A percentile compares a stretch with the other conserved stretches of the same genome.
Conservation (phyloP, 192 early-diverging fungal species). For the Thamnidium elegans region DNA sequence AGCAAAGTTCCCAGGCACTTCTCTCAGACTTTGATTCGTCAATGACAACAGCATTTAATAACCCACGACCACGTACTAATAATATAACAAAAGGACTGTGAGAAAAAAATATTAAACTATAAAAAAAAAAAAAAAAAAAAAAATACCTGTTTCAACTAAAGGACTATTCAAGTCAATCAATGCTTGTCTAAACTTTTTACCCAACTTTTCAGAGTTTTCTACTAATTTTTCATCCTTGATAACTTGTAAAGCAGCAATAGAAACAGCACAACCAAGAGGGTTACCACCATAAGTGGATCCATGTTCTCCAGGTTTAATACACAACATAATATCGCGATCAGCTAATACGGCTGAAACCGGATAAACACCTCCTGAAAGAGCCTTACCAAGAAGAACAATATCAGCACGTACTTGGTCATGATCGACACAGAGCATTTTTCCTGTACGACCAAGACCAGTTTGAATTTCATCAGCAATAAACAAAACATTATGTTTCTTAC, state of each 20-base stretch:
- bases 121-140: background rate
- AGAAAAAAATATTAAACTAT: background rate
- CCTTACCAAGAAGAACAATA: constrained; percentile 94
- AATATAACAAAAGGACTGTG: constrained; percentile 5
- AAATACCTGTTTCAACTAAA: constrained; percentile 56
- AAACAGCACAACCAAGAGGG: constrained; percentile 90
- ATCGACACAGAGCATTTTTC: constrained; percentile 91
- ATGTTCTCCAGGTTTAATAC: constrained; percentile 89
- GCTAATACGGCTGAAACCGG: constrained; percentile 94
- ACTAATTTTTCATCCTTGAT: constrained; percentile 91
- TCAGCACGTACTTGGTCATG: constrained; percentile 92
- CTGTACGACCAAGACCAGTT: constrained; percentile 92
- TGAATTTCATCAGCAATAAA: constrained; percentile 99
- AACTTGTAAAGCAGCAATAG: constrained; percentile 92
- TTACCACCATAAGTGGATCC: constrained; percentile 98
- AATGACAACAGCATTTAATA: constrained; percentile 96
- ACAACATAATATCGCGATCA: constrained; percentile 76
- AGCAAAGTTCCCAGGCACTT: constrained; percentile 96
- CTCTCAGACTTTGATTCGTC: constrained; percentile 77
- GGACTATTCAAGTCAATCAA: constrained; percentile 76
- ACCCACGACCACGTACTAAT: constrained; percentile 83
- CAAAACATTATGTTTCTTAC: constrained; percentile 96
- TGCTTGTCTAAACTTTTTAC: constrained; percentile 78
- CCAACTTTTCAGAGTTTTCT: constrained; percentile 75
- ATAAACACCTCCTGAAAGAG: constrained; percentile 95